Percentiles rank a stretch among this genome's conserved stretches.
phyloP scores from a whole-genome alignment of 139 green algal genomes.

The Gonium pectorale region DNA sequence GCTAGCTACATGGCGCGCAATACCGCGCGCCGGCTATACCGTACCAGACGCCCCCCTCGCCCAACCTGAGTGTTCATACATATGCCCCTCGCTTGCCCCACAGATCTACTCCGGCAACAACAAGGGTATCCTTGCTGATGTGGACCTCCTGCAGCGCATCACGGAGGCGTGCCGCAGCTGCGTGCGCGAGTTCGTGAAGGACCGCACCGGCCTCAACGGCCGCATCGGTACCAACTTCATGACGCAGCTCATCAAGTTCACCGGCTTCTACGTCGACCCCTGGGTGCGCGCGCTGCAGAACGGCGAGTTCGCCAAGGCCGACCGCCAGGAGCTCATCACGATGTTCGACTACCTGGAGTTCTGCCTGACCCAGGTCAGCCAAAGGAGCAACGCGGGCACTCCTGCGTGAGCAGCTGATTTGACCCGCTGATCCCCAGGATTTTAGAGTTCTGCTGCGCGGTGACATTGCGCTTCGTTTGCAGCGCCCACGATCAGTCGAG shows the following conservation, averaged over 20 bases:
- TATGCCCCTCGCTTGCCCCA: no score
- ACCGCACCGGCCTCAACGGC: constrained; percentile 81
- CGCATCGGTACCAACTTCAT: constrained; percentile 74
- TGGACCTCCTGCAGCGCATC: constrained; percentile 92
- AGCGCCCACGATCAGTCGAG: no score
- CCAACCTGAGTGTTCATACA: no score
- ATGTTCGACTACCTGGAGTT: constrained; percentile 97
- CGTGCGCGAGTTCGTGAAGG: constrained; percentile 92
- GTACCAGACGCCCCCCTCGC: no score
- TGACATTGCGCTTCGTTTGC: no score
- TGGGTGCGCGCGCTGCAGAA: constrained; percentile 76
- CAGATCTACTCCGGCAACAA: constrained; percentile 84
- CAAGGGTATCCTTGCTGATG: constrained; percentile 89
- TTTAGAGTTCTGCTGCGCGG: no score
- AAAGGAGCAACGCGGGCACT: no score
- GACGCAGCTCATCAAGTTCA: constrained; percentile 72
- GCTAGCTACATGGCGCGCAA: no score
- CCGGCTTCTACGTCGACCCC: constrained; percentile 85
- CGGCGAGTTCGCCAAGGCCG: constrained; percentile 82
- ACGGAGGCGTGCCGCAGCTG: constrained; percentile 81
- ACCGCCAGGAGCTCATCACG: constrained; percentile 84
- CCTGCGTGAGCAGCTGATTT: no score
- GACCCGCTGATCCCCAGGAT: no score
- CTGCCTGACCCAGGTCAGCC: constrained; percentile 93
- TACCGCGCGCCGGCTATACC: no score